phyloP scores from a whole-genome alignment of 2,329 filamentous ascomycete species.

The Fusarium sublunatum region DNA sequence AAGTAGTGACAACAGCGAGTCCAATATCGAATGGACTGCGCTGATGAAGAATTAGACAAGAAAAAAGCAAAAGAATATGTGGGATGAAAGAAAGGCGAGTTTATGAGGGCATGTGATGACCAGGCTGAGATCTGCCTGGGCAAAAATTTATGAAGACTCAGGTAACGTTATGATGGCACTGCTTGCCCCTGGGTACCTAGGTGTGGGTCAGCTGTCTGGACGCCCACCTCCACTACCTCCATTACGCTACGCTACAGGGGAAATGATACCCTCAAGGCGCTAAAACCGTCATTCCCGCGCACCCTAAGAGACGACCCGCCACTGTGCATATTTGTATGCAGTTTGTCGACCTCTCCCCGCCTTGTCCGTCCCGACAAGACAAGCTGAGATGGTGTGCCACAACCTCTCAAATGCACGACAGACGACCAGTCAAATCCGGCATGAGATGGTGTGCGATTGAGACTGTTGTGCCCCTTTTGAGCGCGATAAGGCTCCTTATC shows the following conservation, averaged over 20 bases:
- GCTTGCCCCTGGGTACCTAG: background rate
- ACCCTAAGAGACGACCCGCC: slow-evolving; percentile 28
- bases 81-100: slow-evolving; percentile 34
- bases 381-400: slow-evolving; percentile 30
- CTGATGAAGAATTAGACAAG: slow-evolving; percentile 23
- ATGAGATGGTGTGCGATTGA: slow-evolving; percentile 39
- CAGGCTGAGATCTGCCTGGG: slow-evolving; percentile 41
- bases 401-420: slow-evolving; percentile 25
- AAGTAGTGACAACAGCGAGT: slow-evolving; percentile 45
- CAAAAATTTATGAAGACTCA: slow-evolving; percentile 42
- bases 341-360: slow-evolving; percentile 9
- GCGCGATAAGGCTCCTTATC: slow-evolving; percentile 9
- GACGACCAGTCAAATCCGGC: slow-evolving; percentile 37
- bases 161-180: slow-evolving; percentile 34
- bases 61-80: slow-evolving; percentile 16
- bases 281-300: slow-evolving; percentile 33
- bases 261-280: slow-evolving; percentile 36
- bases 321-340: slow-evolving; percentile 35
- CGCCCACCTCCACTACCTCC: slow-evolving; percentile 5
- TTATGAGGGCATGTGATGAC: slow-evolving; percentile 50
- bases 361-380: slow-evolving; percentile 24
- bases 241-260: slow-evolving; percentile 26
- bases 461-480: slow-evolving; percentile 33
- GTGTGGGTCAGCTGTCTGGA: slow-evolving; percentile 27
- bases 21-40: slow-evolving; percentile 32